Base-by-base conservation (phyloP, 345 rosid species). In the Carallia pectinifolia region DNA sequence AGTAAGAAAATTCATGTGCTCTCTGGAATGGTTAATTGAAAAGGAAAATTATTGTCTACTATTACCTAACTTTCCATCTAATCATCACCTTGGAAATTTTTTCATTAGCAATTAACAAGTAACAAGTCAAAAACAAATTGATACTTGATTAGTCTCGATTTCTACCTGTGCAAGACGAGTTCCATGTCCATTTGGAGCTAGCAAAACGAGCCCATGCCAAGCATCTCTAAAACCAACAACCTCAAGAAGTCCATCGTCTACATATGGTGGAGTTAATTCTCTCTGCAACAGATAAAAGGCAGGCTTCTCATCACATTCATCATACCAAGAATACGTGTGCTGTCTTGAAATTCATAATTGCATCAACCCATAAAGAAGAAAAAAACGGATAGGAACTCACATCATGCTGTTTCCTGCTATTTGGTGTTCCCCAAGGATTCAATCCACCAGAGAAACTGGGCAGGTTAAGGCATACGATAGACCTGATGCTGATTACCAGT, bases 151-250 rank as follows among this genome's bases (percentile, higher is more conserved):
- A 44, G 50, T 12, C 10, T 55, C 29, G 19, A 55, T 4, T 55
- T 55, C 13, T 68, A 90, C 97, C 89, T 93, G 98, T 17, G 98
- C 94, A 72, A 89, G 90, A 68, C 94, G 93, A 70, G 92, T 89
- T 59, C 97, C 97, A 63, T 93, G 98, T 47, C 97, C 96, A 17
- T 89, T 85, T 30, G 98, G 93, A 78, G 97, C 72, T 38, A 83
- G 79, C 77, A 93, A 77, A 59, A 86, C 90, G 54, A 93, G 92
- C 69, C 96, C 96, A 73, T 93, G 98, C 98, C 97, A 93, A 68
- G 98, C 98, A 83, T 93, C 90, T 88, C 88, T 81, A 73, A 91
- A 93, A 63, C 98, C 98, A 72, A 93, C 97, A 52, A 93, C 83
- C 75, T 91, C 97, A 1, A 91, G 65, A 61, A 71, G 88, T 59